These are phyloP conservation scores for Rhizophlyctis rosea DNA, from an alignment of 192 early-diverging fungal genomes.

Conservation along the genomic window DNA sequence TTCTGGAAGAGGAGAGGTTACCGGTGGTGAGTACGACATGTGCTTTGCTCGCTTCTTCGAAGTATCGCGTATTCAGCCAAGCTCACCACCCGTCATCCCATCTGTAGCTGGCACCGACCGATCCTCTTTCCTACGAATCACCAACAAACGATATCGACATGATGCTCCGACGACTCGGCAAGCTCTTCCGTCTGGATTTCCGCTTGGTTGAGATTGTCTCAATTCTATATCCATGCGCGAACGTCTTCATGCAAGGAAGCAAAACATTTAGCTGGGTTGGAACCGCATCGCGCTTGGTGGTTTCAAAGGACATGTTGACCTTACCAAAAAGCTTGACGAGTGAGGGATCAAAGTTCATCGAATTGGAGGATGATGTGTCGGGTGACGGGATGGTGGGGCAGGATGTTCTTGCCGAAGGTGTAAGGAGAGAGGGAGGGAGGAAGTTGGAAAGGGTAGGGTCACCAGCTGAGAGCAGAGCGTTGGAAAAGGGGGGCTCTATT, in stretches of 20 bases:
- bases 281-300: neutral
- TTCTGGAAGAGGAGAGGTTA: constrained; percentile 41
- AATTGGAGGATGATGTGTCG: too few species aligned
- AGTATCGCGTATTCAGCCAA: neutral
- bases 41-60: neutral
- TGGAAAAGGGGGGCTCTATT: too few species aligned
- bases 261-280: neutral
- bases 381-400: too few species aligned
- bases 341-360: too few species aligned
- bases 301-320: neutral
- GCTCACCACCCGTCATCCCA: neutral
- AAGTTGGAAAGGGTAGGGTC: too few species aligned
- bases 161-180: constrained; percentile 28
- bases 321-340: too few species aligned
- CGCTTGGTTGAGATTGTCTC: constrained; percentile 19
- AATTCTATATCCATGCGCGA: constrained; percentile 1
- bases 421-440: too few species aligned
- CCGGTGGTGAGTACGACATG: constrained; percentile 21
- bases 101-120: constrained; percentile 12
- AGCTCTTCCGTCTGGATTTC: constrained; percentile 23
- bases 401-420: too few species aligned
- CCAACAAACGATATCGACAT: constrained; percentile 23
- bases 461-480: too few species aligned
- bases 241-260: neutral
- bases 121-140: constrained; percentile 35